These are phyloP conservation scores for Lumnitzera racemosa DNA, from an alignment of 345 rosid genomes.

Conservation along the genomic window DNA sequence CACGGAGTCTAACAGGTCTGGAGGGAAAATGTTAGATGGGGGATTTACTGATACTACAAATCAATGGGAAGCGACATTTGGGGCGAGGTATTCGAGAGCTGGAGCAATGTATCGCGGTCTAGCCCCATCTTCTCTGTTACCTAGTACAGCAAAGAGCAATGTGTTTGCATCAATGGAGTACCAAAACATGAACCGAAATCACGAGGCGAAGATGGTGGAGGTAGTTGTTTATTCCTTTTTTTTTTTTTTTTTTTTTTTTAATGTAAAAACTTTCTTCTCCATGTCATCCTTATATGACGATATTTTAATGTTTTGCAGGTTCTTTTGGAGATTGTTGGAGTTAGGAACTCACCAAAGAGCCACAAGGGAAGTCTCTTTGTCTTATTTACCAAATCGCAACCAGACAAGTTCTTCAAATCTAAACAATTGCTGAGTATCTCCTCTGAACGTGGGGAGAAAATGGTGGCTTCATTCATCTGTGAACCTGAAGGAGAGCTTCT, in stretches of 20 bases:
- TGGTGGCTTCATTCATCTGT: slow-evolving; percentile 67
- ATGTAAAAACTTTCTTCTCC: too few species aligned
- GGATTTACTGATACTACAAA: slow-evolving; percentile 32
- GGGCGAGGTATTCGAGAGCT: slow-evolving; percentile 33
- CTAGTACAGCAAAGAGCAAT: too few species aligned
- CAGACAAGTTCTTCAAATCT: slow-evolving; percentile 51
- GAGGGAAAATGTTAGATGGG: slow-evolving; percentile 30
- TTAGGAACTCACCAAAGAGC: slow-evolving; percentile 57
- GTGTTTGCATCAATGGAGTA: too few species aligned
- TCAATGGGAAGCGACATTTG: slow-evolving; percentile 40
- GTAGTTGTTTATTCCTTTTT: neutral
- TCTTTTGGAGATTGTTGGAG: slow-evolving; percentile 61
- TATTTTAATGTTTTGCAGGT: slow-evolving; percentile 30
- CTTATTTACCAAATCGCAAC: slow-evolving; percentile 54
- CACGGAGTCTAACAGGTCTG: slow-evolving; percentile 34
- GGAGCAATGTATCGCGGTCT: slow-evolving; percentile 27
- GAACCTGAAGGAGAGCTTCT: slow-evolving; percentile 70
- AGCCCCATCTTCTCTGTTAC: too few species aligned
- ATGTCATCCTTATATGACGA: too few species aligned
- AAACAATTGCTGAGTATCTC: slow-evolving; percentile 46
- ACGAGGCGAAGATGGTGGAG: too few species aligned
- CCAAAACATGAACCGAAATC: too few species aligned
- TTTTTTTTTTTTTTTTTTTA: slow-evolving; percentile 11
- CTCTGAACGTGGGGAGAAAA: slow-evolving; percentile 56
- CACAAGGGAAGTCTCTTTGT: slow-evolving; percentile 61